Conservation (phyloP, 2,329 filamentous ascomycete genomes). For the Colletotrichum tabaci region DNA sequence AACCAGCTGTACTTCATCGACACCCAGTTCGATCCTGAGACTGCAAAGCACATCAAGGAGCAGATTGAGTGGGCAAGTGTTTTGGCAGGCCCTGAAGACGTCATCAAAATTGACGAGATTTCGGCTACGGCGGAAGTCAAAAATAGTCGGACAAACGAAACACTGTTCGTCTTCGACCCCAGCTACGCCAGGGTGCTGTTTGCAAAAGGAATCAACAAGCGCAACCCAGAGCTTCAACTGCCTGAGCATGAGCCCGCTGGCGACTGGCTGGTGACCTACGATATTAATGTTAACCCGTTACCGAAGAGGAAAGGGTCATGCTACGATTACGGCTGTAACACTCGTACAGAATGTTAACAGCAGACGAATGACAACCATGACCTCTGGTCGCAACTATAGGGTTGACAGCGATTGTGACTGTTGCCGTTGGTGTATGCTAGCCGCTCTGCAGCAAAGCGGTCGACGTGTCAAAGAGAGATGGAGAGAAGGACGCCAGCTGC, state of each 20-base stretch:
- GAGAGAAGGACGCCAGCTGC: no score
- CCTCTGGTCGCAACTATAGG: no score
- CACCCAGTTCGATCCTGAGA: conserved; percentile 28
- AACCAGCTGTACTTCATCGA: conserved; percentile 43
- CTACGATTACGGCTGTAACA: background rate
- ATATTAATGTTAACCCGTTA: background rate
- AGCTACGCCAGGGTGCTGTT: conserved; percentile 37
- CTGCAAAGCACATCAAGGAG: conserved; percentile 38
- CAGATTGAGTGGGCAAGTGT: conserved; percentile 38
- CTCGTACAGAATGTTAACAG: no score
- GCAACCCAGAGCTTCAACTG: conserved; percentile 33
- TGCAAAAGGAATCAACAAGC: conserved; percentile 38
- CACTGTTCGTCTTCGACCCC: conserved; percentile 41
- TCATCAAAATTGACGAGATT: conserved; percentile 24
- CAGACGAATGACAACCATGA: no score
- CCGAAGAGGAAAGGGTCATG: background rate
- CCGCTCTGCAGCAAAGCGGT: no score
- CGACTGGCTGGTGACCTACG: conserved; percentile 35
- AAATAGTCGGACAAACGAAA: conserved; percentile 14
- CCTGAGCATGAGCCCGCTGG: conserved; percentile 30
- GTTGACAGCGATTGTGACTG: no score
- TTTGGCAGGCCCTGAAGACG: background rate
- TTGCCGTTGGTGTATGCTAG: no score
- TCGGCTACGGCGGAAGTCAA: conserved; percentile 22
- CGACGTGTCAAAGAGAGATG: no score